Conservation (phyloP, 1,284 basidiomycete species). For the Boletus holoroseus region DNA sequence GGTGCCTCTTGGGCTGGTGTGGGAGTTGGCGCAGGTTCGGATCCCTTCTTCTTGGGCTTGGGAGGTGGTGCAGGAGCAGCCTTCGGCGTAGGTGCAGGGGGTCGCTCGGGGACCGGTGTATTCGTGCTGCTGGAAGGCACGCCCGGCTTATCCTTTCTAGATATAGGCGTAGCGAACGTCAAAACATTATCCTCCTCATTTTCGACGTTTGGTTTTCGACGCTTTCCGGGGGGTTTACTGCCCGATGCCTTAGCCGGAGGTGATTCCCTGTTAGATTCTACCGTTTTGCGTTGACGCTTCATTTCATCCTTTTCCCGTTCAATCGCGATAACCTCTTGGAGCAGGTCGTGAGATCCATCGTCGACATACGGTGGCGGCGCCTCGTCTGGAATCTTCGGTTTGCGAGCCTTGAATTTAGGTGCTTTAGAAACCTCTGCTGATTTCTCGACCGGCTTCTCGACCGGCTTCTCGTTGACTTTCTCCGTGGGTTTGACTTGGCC, state of each 20-base stretch:
- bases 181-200: conserved; percentile 57
- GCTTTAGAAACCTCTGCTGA: conserved; percentile 28
- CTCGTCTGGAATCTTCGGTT: conserved; percentile 45
- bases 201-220: conserved; percentile 49
- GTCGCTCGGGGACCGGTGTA: conserved; percentile 28
- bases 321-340: conserved; percentile 76
- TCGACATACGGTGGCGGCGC: conserved; percentile 64
- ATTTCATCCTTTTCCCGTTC: conserved; percentile 59
- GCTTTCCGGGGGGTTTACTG: conserved; percentile 41
- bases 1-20: conserved; percentile 32
- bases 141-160: conserved; percentile 52
- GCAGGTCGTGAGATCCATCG: conserved; percentile 69
- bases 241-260: conserved; percentile 34
- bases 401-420: conserved; percentile 41
- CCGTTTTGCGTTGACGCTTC: conserved; percentile 37
- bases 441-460: conserved; percentile 32
- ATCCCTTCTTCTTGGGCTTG: conserved; percentile 42
- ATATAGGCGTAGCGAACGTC: conserved; percentile 49
- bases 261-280: conserved; percentile 25
- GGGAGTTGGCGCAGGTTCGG: conserved; percentile 29
- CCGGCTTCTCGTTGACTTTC: conserved; percentile 28
- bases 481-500: conserved; percentile 27
- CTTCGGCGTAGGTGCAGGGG: conserved; percentile 27
- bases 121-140: conserved; percentile 23
- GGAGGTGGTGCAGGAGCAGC: conserved; percentile 21